Conservation (phyloP, 768 basidiomycete genomes). For the Lactarius trivialis region DNA sequence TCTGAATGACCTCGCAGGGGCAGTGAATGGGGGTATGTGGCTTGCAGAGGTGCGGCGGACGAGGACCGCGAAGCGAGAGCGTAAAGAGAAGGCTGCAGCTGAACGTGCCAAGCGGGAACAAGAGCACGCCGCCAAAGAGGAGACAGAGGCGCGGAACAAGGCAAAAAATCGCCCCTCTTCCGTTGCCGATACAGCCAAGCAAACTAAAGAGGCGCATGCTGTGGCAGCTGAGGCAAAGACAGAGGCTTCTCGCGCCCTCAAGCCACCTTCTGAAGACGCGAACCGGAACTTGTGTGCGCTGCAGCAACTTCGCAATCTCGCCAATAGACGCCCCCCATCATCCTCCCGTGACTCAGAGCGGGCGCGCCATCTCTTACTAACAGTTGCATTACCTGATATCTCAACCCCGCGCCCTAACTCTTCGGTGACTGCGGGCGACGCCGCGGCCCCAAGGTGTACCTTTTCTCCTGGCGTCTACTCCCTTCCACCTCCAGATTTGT, state of each 20-base stretch:
- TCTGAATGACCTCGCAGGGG: constrained; percentile 13
- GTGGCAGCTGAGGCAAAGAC: constrained; percentile 1
- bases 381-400: constrained; percentile 32
- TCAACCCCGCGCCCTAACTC: constrained; percentile 31
- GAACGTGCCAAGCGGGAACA: constrained; percentile 9
- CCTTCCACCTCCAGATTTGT: constrained; percentile 31
- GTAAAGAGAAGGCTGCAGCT: background rate
- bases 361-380: constrained; percentile 46
- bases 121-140: constrained; percentile 15
- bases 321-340: constrained; percentile 27
- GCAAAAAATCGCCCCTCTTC: constrained; percentile 3
- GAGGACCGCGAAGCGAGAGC: constrained; percentile 4
- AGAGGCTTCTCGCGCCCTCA: background rate
- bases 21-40: constrained; percentile 12
- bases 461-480: constrained; percentile 39
- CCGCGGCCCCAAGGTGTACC: constrained; percentile 36
- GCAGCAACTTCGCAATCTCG: constrained; percentile 27
- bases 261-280: constrained; percentile 5
- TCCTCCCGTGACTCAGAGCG: constrained; percentile 27
- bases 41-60: constrained; percentile 13
- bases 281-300: constrained; percentile 23
- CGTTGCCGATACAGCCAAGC: background rate
- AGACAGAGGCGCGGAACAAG: constrained; percentile 7
- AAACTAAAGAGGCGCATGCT: constrained; percentile 6
- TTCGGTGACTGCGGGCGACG: constrained; percentile 35